Base-by-base conservation (phyloP, 1,139 yeast genomes). In the Yamadazyma atmosphaerica region DNA sequence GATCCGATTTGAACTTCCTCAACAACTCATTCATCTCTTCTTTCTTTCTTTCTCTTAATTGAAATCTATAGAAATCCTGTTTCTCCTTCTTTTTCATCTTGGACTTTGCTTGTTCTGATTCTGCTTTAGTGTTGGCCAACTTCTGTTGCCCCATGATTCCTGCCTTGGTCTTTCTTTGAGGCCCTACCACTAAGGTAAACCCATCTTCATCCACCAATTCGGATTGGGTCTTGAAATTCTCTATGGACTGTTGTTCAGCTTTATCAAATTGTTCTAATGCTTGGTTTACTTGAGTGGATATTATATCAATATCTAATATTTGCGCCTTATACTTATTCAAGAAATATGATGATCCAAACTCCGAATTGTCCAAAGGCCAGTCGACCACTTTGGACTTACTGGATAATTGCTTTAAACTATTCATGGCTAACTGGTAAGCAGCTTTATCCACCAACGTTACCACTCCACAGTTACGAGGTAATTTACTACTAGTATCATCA, bases 31-130 rank as follows among this genome's bases (percentile, higher is more conserved):
- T 87, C 87, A 92, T 88, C 61, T 90, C 96, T 47, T 78, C 81
- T 72, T 92, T 92, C 76, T 90, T 92, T 58, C 81, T 79, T 58
- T 94, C 96, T 62, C 98, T 81, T 52, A 92, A 78, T 67, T 94
- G 99, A 79, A 90, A 94, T 53, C 96, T 77, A 70, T 94, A 94
- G 71, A 94, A 92, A 63, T 94, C 98, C 49, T 77, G 77, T 69
- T 89, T 87, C 51, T 89, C 94, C 63, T 86, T 86, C 68, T 77
- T 81, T 61, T 85, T 81, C 63, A 75, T 68, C 60, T 81, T 83
- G 35, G 64, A 61, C 40, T 64, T 61, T 34, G 77, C 77, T 42
- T 68, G 68, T 12, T 71, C 76, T 19, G 61, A 51, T 39, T 64
- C 73, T 2, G 68, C 67, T 32, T 76, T 71, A 24, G 68, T 54